Conservation (phyloP, 1,139 yeast species). For the Scheffersomyces quercinus region DNA sequence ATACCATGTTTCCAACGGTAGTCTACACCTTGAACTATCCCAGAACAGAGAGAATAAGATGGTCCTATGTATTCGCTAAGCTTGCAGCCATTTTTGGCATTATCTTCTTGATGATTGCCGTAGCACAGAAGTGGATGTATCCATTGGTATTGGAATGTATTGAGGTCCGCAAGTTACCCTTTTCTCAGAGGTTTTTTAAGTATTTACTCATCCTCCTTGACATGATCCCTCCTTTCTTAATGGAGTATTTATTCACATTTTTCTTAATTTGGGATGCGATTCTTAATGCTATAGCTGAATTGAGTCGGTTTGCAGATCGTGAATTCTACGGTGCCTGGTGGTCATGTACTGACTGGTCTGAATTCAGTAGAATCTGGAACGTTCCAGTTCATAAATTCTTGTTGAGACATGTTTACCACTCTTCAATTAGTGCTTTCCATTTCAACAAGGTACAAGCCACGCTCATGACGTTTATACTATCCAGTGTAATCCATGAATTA, state of each 20-base stretch:
- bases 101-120: slow-evolving; percentile 74
- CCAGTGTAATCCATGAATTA: slow-evolving; percentile 83
- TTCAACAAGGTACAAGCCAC: slow-evolving; percentile 71
- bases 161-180: slow-evolving; percentile 44
- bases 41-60: slow-evolving; percentile 66
- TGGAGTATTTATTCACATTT: slow-evolving; percentile 76
- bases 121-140: slow-evolving; percentile 77
- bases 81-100: slow-evolving; percentile 83
- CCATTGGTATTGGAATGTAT: slow-evolving; percentile 71
- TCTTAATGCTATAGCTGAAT: slow-evolving; percentile 83
- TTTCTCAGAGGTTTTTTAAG: slow-evolving; percentile 44
- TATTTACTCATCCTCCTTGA: slow-evolving; percentile 71
- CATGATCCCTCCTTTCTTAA: slow-evolving; percentile 74
- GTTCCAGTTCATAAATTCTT: slow-evolving; percentile 91
- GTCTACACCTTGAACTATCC: slow-evolving; percentile 83
- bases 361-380: slow-evolving; percentile 93
- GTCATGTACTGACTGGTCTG: slow-evolving; percentile 94
- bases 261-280: slow-evolving; percentile 95
- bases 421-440: slow-evolving; percentile 75
- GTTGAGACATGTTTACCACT: slow-evolving; percentile 90
- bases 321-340: slow-evolving; percentile 97
- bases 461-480: slow-evolving; percentile 75
- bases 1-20: slow-evolving; percentile 87
- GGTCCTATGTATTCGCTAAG: slow-evolving; percentile 71
- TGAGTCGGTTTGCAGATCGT: slow-evolving; percentile 83